Evolutionary conservation across 306 rosid genomes (phyloP), one percentile per base, ranked within the genome.

Genomic region (Urtica urens): DNA sequence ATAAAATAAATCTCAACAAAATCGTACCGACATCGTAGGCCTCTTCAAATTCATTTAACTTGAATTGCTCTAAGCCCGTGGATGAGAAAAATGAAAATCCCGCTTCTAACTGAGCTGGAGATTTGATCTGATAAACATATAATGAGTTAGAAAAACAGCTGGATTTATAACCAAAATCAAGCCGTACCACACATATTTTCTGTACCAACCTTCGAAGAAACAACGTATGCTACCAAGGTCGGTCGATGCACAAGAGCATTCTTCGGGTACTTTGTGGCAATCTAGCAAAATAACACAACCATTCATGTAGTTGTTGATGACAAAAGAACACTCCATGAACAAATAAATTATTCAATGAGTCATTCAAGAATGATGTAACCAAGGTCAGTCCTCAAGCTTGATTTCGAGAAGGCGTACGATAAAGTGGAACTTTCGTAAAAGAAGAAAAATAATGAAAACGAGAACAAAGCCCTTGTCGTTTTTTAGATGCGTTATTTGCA

Each of bases 11-110:
- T n/a, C 13, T 21, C 5, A 22, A 23, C 3, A 27, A 16, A 10
- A 41, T 31, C 78, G 37, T 81, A 90, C 99, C 99, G 65, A 92
- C 94, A 50, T 95, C 99, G 58, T 93, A 92, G 21, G 87, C 75
- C 65, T 73, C 85, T 77, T 85, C 96, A 67, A 92, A 79, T 42
- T 78, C 78, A 35, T 56, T 51, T 65, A 65, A 55, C 50, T 75
- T 73, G 38, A 85, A 74, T 39, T 64, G 38, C 47, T 79, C 94
- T 0, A 26, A 24, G 23, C 73, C 94, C 7, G 65, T 53, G 7
- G 58, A 23, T 33, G 75, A 59, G 43, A 90, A 75, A 69, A 73
- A 90, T 12, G 77, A 53, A 21, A 90, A 67, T 6, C 94, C 92
- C 1, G 86, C 99, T 39, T 90, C 99, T 54, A 90, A 77, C 62